Evolutionary conservation across 768 basidiomycete species (phyloP), one percentile per base, ranked within the genome.

Genomic region (Cubamyces sp.): DNA sequence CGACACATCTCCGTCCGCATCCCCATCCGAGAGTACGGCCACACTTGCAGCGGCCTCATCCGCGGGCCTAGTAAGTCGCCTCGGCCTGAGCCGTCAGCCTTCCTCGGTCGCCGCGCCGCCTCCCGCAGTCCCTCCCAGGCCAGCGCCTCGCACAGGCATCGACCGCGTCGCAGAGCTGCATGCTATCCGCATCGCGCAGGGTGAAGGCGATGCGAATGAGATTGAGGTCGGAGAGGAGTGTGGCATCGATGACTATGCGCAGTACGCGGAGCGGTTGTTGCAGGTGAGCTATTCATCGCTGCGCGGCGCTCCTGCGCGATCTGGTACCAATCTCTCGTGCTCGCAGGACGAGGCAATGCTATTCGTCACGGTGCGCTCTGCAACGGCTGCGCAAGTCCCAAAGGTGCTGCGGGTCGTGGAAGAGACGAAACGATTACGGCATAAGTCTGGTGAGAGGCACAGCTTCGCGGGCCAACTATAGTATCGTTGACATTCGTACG

Each of bases 341-440:
- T 14, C 40, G 41, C 54, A 91, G 90, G 90, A 92, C 60, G 87
- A 90, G 61, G 87, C 88, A 5, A 87, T 94, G 84, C 74, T 94
- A 14, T 94, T 92, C 69, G 82, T 94, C 59, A 87, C 87, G 5
- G 75, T 94, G 26, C 82, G 86, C 26, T 90, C 91, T 7, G 80
- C 82, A 28, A 81, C 84, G 18, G 74, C 84, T 1, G 77, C 79
- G 3, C 78, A 89, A 49, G 92, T 93, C 3, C 82, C 90, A 3
- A 93, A 91, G 68, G 92, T 93, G 0, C 78, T 94, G 37, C 85
- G 86, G 57, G 86, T 93, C 3, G 91, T 92, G 0, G 90, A 93
- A 67, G 84, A 91, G 69, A 86, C 85, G 0, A 94, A 90, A 70
- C 83, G 91, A n/a, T 78, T 87, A 54, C 80, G 88, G 42, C 78